Base-by-base conservation (phyloP, 352 stramenopile species). In the Phytophthora macrochlamydospora region DNA sequence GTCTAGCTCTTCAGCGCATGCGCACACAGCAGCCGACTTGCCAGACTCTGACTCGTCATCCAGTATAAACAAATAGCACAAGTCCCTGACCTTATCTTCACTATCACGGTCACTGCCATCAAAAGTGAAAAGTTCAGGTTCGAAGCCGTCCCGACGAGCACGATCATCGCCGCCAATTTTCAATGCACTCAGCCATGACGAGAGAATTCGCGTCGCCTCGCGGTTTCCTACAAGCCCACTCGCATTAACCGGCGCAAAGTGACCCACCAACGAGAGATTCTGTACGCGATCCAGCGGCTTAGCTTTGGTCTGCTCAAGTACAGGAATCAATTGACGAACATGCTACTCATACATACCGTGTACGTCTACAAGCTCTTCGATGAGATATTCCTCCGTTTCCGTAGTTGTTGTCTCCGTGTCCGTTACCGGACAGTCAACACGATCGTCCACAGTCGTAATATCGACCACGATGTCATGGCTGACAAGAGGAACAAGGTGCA, bases 1-100 rank as follows among this genome's bases (percentile, higher is more conserved):
- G 7, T 85, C 87, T 18, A 94, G 67, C 59, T 94, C 87, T 59
- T 91, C 82, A 0, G 87, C 85, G 28, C 87, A 95, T 1, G 85
- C 87, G 46, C 91, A 93, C 7, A 94, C 85, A 1, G 81, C 78
- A n/a, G 83, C 81, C 4, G 85, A 94, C 65, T 95, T 95, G 48
- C 87, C 87, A 2, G 80, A 69, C 29, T 84, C 84, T 6, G 84
- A 85, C 37, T 89, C 81, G 4, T 85, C 87, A 31, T 93, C 65
- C n/a, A 95, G 49, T 11, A 95, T 73, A 50, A 95, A 92, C 24
- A 95, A 32, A 3, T 78, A 79, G 28, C 76, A 90, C 18, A 95
- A 64, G 5, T 89, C 78, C 6, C 74, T 74, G 40, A 79, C 61
- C 48, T 92, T 79, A 2, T 81, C 71, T 3, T 92, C 87, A 9